Percentiles rank a stretch among this genome's conserved stretches.
These are phyloP conservation scores for Phycomyces blakesleeanus DNA, from an alignment of 192 early-diverging fungal species.

Conservation along the genomic window DNA sequence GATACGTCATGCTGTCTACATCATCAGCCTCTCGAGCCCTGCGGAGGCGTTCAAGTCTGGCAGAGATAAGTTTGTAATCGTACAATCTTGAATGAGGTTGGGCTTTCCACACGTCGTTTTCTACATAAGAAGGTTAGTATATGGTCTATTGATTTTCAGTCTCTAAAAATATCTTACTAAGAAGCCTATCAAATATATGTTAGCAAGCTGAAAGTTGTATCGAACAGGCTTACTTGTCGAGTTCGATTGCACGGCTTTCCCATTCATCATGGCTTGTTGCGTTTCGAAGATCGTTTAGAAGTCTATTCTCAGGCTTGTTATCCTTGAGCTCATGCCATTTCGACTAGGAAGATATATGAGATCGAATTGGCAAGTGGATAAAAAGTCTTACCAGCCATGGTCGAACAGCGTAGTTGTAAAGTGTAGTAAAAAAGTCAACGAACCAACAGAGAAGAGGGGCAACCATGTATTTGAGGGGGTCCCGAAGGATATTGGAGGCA, in stretches of 20 bases:
- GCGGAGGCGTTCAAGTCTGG: constrained; percentile 45
- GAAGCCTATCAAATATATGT: not conserved
- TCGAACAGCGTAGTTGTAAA: constrained; percentile 12
- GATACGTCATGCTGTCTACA: constrained; percentile 55
- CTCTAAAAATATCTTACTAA: not conserved
- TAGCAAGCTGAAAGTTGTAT: not conserved
- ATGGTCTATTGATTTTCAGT: constrained; percentile 5
- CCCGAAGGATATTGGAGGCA: not conserved
- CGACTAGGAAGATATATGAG: not conserved
- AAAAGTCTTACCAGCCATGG: constrained; percentile 14
- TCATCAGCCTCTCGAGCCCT: constrained; percentile 46
- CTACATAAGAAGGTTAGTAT: constrained; percentile 8
- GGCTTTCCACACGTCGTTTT: constrained; percentile 57
- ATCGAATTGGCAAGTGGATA: not conserved
- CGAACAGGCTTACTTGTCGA: constrained; percentile 39
- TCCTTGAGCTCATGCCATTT: constrained; percentile 20
- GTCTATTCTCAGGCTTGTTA: constrained; percentile 40
- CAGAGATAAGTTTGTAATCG: constrained; percentile 62
- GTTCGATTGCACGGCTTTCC: constrained; percentile 41
- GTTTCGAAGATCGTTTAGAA: constrained; percentile 39
- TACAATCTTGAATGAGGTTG: constrained; percentile 52
- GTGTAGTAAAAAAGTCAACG: not conserved
- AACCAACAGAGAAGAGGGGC: constrained; percentile 12
- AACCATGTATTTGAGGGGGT: constrained; percentile 16
- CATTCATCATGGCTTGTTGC: constrained; percentile 53